Evolutionary conservation across 768 basidiomycete species (phyloP).

Genomic region (Termitomyces eurrhizus): DNA sequence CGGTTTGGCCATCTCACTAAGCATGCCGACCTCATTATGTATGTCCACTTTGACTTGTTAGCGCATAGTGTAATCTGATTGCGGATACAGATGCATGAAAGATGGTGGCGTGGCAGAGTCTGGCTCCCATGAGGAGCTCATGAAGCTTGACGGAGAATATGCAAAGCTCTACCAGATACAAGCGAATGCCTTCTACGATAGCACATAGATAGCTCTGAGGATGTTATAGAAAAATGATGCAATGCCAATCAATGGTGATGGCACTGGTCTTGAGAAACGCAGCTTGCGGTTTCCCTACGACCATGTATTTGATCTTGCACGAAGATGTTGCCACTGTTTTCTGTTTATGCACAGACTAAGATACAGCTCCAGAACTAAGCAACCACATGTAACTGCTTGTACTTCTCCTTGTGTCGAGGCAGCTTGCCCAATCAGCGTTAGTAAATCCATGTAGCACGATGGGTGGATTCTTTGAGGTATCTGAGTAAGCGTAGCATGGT

Average conservation of each 20-base stretch:
- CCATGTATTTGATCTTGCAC: too few species aligned
- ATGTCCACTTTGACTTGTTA: slow-evolving; percentile 3
- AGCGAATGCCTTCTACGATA: slow-evolving; percentile 26
- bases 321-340: too few species aligned
- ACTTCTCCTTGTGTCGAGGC: too few species aligned
- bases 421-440: too few species aligned
- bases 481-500: too few species aligned
- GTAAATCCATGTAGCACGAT: too few species aligned
- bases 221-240: background rate
- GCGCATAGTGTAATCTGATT: background rate
- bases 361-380: too few species aligned
- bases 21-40: slow-evolving; percentile 35
- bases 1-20: slow-evolving; percentile 34
- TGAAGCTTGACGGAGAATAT: slow-evolving; percentile 29
- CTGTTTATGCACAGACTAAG: too few species aligned
- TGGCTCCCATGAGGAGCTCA: slow-evolving; percentile 30
- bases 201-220: background rate
- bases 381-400: too few species aligned
- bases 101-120: slow-evolving; percentile 28
- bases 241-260: background rate
- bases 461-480: too few species aligned
- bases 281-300: too few species aligned
- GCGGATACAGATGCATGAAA: slow-evolving; percentile 29
- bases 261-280: too few species aligned
- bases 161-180: slow-evolving; percentile 30